Percentiles rank a stretch among this genome's conserved stretches.
phyloP scores from a whole-genome alignment of 768 basidiomycete genomes.

The Boletus reticuloceps region DNA sequence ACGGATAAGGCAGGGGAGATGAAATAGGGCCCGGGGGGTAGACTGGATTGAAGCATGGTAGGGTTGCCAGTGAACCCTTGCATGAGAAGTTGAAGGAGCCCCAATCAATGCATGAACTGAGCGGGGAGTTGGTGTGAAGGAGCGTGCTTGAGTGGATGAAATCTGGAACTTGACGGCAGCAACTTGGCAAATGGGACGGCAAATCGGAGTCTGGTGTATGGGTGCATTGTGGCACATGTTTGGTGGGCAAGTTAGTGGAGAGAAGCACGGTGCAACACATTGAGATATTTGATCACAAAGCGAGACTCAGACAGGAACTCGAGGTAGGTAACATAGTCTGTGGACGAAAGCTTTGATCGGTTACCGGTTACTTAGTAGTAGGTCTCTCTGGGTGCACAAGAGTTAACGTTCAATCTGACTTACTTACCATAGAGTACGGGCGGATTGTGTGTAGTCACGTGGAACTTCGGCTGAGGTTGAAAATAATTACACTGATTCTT shows the following conservation, averaged over 20 bases:
- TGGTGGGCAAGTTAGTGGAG: constrained; percentile 13
- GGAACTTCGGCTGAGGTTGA: no score
- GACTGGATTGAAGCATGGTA: constrained; percentile 50
- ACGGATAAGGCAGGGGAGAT: constrained; percentile 31
- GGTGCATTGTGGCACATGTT: constrained; percentile 40
- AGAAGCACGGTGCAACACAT: no score
- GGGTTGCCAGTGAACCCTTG: constrained; percentile 58
- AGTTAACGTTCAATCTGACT: no score
- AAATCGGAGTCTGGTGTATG: constrained; percentile 25
- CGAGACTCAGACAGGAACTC: no score
- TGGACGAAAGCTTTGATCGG: no score
- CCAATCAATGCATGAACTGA: constrained; percentile 51
- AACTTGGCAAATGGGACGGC: constrained; percentile 18
- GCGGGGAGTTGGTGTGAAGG: not conserved
- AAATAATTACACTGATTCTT: no score
- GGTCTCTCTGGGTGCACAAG: no score
- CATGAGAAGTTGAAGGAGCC: constrained; percentile 53
- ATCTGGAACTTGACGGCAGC: constrained; percentile 12
- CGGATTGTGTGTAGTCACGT: no score
- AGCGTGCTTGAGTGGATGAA: constrained; percentile 13
- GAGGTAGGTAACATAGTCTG: no score
- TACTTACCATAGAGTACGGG: no score
- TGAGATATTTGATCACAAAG: no score
- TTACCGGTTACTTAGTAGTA: no score
- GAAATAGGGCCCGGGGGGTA: constrained; percentile 38